Conservation (phyloP, 306 rosid species). For the Mucuna pruriens region DNA sequence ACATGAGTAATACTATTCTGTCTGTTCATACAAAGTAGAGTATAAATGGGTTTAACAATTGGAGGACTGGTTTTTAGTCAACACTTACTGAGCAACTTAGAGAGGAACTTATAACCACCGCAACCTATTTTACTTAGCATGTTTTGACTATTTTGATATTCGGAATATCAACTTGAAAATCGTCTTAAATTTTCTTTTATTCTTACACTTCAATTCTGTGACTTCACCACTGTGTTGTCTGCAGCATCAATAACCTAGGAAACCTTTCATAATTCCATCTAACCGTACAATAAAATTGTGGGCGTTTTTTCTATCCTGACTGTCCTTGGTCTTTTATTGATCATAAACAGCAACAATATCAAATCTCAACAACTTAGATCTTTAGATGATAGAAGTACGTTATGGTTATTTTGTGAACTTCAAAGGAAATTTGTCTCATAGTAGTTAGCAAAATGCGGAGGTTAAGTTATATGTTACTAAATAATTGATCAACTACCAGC, state of each 20-base stretch:
- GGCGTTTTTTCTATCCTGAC: neutral
- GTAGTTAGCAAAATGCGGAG: constrained; percentile 44
- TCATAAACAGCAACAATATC: neutral
- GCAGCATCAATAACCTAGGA: constrained; percentile 24
- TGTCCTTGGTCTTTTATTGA: constrained; percentile 7
- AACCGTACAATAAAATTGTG: neutral
- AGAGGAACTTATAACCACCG: constrained; percentile 40
- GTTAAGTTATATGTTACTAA: constrained; percentile 39
- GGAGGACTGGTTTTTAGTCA: constrained; percentile 20
- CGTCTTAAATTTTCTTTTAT: neutral
- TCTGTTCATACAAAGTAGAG: neutral
- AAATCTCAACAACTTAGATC: constrained; percentile 36
- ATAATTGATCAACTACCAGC: constrained; percentile 44
- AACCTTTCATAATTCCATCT: neutral
- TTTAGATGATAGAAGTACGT: neutral
- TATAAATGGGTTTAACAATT: constrained; percentile 3
- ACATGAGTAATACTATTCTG: neutral
- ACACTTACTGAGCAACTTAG: constrained; percentile 20
- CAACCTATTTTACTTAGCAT: neutral
- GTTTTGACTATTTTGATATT: constrained; percentile 24
- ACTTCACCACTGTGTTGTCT: constrained; percentile 16
- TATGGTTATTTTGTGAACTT: constrained; percentile 27
- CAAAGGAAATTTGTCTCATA: neutral
- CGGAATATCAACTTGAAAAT: constrained; percentile 7
- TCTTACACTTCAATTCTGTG: neutral